Base-by-base conservation (phyloP, 2,329 filamentous ascomycete species). In the Sporothrix pallida region DNA sequence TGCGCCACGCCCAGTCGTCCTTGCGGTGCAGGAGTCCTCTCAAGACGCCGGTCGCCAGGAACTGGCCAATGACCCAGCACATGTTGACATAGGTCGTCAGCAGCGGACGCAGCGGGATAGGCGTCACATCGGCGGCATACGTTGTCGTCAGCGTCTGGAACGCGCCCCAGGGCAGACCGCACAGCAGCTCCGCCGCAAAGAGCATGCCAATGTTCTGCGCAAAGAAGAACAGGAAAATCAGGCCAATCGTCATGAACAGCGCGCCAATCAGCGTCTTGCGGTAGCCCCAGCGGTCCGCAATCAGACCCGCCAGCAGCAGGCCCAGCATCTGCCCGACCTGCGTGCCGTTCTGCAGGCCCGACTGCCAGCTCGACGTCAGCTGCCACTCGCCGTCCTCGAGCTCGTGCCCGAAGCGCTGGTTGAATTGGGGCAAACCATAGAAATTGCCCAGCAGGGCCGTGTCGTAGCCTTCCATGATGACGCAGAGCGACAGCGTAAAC, bases 291-390 rank as follows among this genome's bases (percentile, higher is more conserved):
- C 80, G 79, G 48, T 86, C 81, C 12, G 84, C 82, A 13, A 87
- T 76, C 68, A 86, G 81, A 3, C 87, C 87, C 72, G 84, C 87
- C 20, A 86, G 74, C 13, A 86, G 78, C 2, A 86, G 80, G 0
- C 87, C 87, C 2, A 88, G 72, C 26, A 89, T 85, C 12, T 83
- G 81, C 3, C 87, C 87, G 8, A 85, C 82, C 15, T 81, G 78
- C 0, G 83, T 60, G 72, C 75, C 75, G 75, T 77, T 78, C 31
- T 80, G 80, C 0, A 89, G 78, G 0, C 82, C 85, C 1, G 85
- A 82, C 76, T 88, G 86, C 87, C 87, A 89, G 0, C 82, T 76
- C 0, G 84, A 83, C 0, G 83, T 80, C 42, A 89, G 79, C 75
- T 87, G 79, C 69, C 81, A 82, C 5, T 75, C 75, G 15, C 78